Evolutionary conservation across 306 rosid genomes (phyloP), one percentile per base, ranked within the genome.

Genomic region (Fragaria nilgerrensis): DNA sequence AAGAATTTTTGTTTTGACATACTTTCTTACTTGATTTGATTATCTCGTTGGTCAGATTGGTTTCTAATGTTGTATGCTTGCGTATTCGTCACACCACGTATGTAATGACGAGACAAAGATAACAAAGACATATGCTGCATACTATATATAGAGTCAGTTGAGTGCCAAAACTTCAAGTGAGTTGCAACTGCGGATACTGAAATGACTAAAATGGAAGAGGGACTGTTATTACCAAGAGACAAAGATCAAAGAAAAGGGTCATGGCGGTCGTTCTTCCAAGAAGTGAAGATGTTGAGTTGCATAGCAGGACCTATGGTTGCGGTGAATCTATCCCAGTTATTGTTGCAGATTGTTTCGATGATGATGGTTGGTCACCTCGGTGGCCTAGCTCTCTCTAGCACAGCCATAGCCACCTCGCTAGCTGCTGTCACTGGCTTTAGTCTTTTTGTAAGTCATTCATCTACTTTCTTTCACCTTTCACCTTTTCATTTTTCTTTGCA

Each of bases 361-460:
- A 84, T 71, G 84, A 84, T 68, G 88, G 93, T 89, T n/a, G 93
- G 93, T 62, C 93, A 87, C 68, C 81, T 87, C 47, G 87, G 93
- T 12, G 82, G 78, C 37, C 88, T 89, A 72, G 86, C 89, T 78
- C 89, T 87, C 76, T 87, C 93, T 22, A 87, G 91, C 87, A 85
- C 88, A 0, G 88, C 91, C 3, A 80, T 89, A 32, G 89, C 93
- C 37, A 45, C 14, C 36, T 72, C 76, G 17, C 59, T 77, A 14
- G 59, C 56, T 27, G 74, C 20, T 0, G 80, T 77, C 36, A 52
- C 80, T 27, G 80, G 80, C 75, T 77, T 77, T 74, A 77, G 80
- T 68, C 80, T 27, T 55, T 39, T 77, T 59, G 76, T 72, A 50
- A 50, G 65, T 72, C 20, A 7, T 37, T 36, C 3, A 15, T 37